Evolutionary conservation across 2,329 filamentous ascomycete genomes (phyloP), one percentile per base, ranked within the genome.

Genomic region (Cadophora sp.): DNA sequence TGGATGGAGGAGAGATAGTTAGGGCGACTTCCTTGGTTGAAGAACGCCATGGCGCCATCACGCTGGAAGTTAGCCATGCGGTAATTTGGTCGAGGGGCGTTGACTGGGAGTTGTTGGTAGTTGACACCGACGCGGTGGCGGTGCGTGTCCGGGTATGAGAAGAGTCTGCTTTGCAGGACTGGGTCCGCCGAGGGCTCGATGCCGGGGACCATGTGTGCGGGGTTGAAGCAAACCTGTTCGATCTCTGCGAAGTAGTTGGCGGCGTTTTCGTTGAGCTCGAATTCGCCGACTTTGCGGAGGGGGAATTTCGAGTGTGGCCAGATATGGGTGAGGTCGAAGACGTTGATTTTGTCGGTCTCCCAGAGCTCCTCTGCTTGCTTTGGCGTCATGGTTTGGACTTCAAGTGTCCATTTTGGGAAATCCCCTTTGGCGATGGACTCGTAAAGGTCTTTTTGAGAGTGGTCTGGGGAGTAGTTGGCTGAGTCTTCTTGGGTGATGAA

Each of bases 171-270:
- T 76, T 91, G 89, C 1, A 91, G 80, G 36, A 91, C 87, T 0
- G 89, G 89, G 71, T 92, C 89, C 68, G 88, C 87, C 1, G 88
- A 90, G 2, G 88, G 85, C 77, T 91, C 88, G 61, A 89, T 86
- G 50, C 89, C 89, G 1, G 89, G 88, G 1, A 86, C 82, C 77
- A 91, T 78, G 74, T 91, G 87, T 0, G 87, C 82, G 36, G 89
- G 89, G 71, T 84, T 87, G 83, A 91, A 91, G 1, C 88, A 87
- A 14, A 85, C 83, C 76, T 91, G 89, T 80, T 92, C 89, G 59
- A 91, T 89, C 73, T 90, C 86, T 64, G 84, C 83, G 68, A 87
- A 87, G 76, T 87, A 87, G 76, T 87, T 87, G 71, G 82, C 75
- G 0, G 83, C 79, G 64, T 85, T 85, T 62, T 79, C 76, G 72